Conservation (phyloP, 2,329 filamentous ascomycete genomes). For the Pseudofabraea citricarpa region DNA sequence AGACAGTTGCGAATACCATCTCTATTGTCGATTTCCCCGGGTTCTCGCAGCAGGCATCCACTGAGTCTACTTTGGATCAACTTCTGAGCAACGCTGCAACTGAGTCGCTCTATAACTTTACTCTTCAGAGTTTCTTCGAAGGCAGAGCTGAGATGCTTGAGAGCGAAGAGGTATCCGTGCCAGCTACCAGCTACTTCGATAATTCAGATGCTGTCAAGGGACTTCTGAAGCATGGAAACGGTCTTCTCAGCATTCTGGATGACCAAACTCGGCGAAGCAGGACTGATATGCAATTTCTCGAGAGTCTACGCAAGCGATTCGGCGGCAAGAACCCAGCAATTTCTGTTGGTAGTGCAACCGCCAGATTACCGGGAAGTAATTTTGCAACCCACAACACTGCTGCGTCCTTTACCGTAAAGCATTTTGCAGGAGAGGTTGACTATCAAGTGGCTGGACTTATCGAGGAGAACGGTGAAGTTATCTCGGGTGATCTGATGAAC, state of each 20-base stretch:
- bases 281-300: constrained; percentile 83
- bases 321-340: constrained; percentile 93
- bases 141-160: constrained; percentile 90
- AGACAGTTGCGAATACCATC: constrained; percentile 86
- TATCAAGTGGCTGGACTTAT: constrained; percentile 83
- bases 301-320: constrained; percentile 88
- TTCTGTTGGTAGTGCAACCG: constrained; percentile 67
- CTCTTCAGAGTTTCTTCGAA: constrained; percentile 93
- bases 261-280: constrained; percentile 90
- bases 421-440: constrained; percentile 95
- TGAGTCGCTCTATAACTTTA: constrained; percentile 89
- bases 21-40: constrained; percentile 96
- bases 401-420: constrained; percentile 82
- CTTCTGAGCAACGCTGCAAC: constrained; percentile 91
- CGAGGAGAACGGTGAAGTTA: constrained; percentile 93
- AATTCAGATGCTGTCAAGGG: constrained; percentile 93
- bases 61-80: constrained; percentile 83
- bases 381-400: constrained; percentile 79
- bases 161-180: constrained; percentile 84
- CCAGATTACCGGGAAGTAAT: constrained; percentile 80
- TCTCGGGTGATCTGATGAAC: constrained; percentile 94
- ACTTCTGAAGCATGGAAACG: constrained; percentile 87
- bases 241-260: constrained; percentile 87
- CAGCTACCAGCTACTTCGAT: constrained; percentile 94
- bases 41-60: constrained; percentile 81